Conservation (phyloP, 2,329 filamentous ascomycete species). For the Plenodomus lindquistii region DNA sequence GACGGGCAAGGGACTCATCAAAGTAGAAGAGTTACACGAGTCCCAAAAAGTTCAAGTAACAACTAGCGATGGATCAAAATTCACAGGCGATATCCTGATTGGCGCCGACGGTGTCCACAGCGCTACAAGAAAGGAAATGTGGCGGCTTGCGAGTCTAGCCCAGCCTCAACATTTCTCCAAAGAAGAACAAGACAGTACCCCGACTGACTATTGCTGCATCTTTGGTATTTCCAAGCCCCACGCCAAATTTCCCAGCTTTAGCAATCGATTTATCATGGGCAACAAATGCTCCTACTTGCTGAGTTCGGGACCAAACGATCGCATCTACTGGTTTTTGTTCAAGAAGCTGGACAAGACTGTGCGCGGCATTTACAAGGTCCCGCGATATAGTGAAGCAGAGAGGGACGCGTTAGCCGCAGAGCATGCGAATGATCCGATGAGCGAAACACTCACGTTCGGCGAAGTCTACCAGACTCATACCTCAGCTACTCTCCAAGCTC, state of each 20-base stretch:
- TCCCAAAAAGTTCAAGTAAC: slow-evolving; percentile 2
- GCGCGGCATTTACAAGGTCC: slow-evolving; percentile 19
- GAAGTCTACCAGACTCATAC: slow-evolving; percentile 23
- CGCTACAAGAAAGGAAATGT: slow-evolving; percentile 17
- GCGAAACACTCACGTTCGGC: slow-evolving; percentile 13
- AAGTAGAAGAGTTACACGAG: not conserved
- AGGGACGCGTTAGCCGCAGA: not conserved
- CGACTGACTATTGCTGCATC: slow-evolving; percentile 4
- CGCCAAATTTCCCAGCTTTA: not conserved
- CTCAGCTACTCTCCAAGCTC: slow-evolving; percentile 19
- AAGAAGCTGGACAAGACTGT: slow-evolving; percentile 19
- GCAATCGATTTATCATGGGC: not conserved
- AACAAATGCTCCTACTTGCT: slow-evolving; percentile 7
- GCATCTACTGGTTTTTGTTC: slow-evolving; percentile 35
- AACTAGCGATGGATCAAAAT: slow-evolving; percentile 8
- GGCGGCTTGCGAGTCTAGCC: slow-evolving; percentile 9
- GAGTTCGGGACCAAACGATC: slow-evolving; percentile 12
- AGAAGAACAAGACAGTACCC: not conserved
- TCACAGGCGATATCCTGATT: slow-evolving; percentile 15
- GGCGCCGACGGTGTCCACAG: slow-evolving; percentile 25
- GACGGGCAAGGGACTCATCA: not conserved
- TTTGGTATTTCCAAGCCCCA: slow-evolving; percentile 7
- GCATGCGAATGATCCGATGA: slow-evolving; percentile 25
- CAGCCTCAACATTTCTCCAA: slow-evolving; percentile 1
- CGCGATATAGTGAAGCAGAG: slow-evolving; percentile 29